phyloP scores from a whole-genome alignment of 139 green algal genomes.

The Eudorina sp. region DNA sequence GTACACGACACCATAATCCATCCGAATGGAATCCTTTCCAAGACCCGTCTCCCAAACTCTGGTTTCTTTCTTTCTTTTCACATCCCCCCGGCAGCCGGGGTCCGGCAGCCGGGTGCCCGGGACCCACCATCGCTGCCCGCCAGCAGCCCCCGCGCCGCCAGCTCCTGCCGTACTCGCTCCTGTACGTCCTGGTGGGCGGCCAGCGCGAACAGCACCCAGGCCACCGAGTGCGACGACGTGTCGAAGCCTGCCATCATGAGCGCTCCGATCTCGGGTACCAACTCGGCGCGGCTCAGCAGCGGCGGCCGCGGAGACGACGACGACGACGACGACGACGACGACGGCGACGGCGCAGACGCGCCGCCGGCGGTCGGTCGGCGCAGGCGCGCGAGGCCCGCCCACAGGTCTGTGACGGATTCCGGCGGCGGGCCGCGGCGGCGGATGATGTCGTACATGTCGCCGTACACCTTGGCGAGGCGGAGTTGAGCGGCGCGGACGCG shows the following conservation, averaged over 20 bases:
- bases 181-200: conserved; percentile 60
- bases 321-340: too few relatives aligned
- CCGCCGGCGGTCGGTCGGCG: conserved; percentile 56
- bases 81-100: too few relatives aligned
- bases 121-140: neutral
- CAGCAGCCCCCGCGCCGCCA: conserved; percentile 54
- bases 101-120: too few relatives aligned
- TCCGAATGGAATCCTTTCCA: too few relatives aligned
- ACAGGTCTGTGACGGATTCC: conserved; percentile 58
- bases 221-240: conserved; percentile 67
- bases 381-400: conserved; percentile 61
- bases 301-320: too few relatives aligned
- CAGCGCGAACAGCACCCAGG: conserved; percentile 65
- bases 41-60: too few relatives aligned
- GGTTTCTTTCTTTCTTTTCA: too few relatives aligned
- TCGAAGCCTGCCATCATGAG: conserved; percentile 72
- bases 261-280: conserved; percentile 69
- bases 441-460: conserved; percentile 49
- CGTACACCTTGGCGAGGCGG: conserved; percentile 34
- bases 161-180: conserved; percentile 49
- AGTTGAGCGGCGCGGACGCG: conserved; percentile 10
- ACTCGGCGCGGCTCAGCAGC: conserved; percentile 46
- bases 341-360: too few relatives aligned
- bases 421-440: conserved; percentile 33
- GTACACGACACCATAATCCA: too few relatives aligned